These are phyloP conservation scores for Eragrostis curvula DNA, from an alignment of 176 grass and related monocot genomes.

Conservation along the genomic window DNA sequence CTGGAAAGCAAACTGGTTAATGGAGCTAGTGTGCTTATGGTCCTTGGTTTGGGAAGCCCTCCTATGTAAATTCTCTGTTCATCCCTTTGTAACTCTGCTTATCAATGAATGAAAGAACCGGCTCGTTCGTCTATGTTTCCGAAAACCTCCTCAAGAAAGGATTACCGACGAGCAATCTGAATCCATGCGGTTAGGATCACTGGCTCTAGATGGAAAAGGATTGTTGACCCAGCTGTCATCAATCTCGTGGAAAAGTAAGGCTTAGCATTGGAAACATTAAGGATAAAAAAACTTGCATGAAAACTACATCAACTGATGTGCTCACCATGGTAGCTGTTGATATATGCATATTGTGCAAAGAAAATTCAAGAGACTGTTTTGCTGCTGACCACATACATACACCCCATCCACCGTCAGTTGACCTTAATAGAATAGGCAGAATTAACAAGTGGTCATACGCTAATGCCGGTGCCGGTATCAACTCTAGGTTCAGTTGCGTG, in stretches of 20 bases:
- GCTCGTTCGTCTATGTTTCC: constrained; percentile 6
- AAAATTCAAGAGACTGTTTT: background rate
- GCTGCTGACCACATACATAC: background rate
- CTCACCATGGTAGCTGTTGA: background rate
- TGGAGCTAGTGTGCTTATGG: constrained; percentile 37
- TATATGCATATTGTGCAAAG: constrained; percentile 1
- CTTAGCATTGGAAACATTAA: background rate
- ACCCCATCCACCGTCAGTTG: constrained; percentile 7
- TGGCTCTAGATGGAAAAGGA: background rate
- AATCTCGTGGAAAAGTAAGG: background rate
- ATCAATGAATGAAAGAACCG: constrained; percentile 34
- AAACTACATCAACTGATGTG: background rate
- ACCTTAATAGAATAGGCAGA: background rate
- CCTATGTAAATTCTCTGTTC: constrained; percentile 47
- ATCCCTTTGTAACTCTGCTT: constrained; percentile 34
- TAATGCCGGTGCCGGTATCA: background rate
- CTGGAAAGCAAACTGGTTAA: constrained; percentile 47
- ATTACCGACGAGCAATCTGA: background rate
- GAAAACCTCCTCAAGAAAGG: background rate
- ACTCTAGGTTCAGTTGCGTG: too few species aligned
- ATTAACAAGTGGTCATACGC: background rate
- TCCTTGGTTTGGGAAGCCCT: constrained; percentile 8
- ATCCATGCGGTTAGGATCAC: background rate
- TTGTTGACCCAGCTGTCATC: background rate
- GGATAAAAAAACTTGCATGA: background rate